Evolutionary conservation across 2,329 filamentous ascomycete species (phyloP).

Genomic region (Monilinia aucupariae): DNA sequence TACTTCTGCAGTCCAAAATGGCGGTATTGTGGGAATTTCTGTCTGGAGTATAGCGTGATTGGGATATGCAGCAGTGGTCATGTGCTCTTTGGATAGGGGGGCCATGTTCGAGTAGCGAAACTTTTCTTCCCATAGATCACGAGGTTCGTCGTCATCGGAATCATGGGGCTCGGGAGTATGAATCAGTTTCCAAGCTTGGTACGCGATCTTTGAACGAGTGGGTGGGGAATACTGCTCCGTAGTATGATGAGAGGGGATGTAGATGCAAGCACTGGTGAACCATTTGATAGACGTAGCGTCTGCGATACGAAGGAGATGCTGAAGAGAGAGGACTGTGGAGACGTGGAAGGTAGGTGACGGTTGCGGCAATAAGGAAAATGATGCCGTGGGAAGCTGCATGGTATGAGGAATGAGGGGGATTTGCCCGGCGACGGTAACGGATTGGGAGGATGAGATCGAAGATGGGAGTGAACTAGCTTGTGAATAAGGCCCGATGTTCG

Average conservation of each 20-base stretch:
- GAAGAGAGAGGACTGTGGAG: slow-evolving; percentile 68
- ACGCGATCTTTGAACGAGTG: slow-evolving; percentile 41
- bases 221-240: slow-evolving; percentile 35
- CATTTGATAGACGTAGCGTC: slow-evolving; percentile 63
- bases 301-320: slow-evolving; percentile 85
- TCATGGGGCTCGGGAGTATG: slow-evolving; percentile 36
- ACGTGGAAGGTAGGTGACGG: slow-evolving; percentile 39
- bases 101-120: slow-evolving; percentile 42
- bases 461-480: slow-evolving; percentile 65
- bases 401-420: slow-evolving; percentile 78
- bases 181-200: slow-evolving; percentile 43
- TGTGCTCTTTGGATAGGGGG: background rate
- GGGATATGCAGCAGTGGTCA: background rate
- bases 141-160: slow-evolving; percentile 46
- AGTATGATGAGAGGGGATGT: slow-evolving; percentile 47
- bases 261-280: slow-evolving; percentile 73
- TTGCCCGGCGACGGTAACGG: slow-evolving; percentile 74
- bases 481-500: slow-evolving; percentile 95
- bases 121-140: slow-evolving; percentile 65
- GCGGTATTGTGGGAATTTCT: slow-evolving; percentile 41
- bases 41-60: background rate
- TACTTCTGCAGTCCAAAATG: slow-evolving; percentile 71
- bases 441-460: slow-evolving; percentile 25
- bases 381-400: slow-evolving; percentile 55
- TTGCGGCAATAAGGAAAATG: no score